A percentile compares a stretch with the other conserved stretches of the same genome.
These are phyloP conservation scores for Solanum dulcamara DNA, from an alignment of 257 asterid species.

Conservation along the genomic window DNA sequence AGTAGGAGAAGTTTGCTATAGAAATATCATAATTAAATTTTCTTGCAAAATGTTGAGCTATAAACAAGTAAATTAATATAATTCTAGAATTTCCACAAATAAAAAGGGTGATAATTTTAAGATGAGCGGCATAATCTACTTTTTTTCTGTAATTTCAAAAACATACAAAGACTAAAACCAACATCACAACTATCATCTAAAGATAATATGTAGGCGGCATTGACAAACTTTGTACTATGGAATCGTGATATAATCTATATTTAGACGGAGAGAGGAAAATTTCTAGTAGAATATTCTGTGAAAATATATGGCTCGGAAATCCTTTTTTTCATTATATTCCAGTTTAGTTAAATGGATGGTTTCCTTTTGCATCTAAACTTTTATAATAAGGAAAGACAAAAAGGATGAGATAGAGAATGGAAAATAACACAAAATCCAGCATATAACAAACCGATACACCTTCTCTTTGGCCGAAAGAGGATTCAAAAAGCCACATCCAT, in stretches of 20 bases:
- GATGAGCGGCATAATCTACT: not conserved
- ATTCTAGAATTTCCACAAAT: not conserved
- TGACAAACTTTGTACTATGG: not conserved
- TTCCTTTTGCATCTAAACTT: not conserved
- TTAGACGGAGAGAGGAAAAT: not conserved
- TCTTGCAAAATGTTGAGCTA: not conserved
- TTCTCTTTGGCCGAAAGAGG: conserved; percentile 12
- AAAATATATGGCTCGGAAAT: not conserved
- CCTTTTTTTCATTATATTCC: not conserved
- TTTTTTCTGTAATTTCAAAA: not conserved
- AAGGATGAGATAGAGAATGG: not conserved
- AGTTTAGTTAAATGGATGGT: not conserved
- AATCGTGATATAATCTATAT: not conserved
- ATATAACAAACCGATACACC: not conserved
- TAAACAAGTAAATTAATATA: not conserved
- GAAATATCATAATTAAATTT: not conserved
- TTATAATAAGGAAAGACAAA: not conserved
- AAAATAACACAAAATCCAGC: not conserved
- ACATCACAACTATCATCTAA: not conserved
- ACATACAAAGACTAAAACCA: not conserved
- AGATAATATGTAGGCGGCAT: not conserved
- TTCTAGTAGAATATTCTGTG: not conserved
- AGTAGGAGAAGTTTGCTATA: not conserved
- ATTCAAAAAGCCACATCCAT: conserved; percentile 34
- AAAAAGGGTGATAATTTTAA: not conserved